Conservation (phyloP, 2,329 filamentous ascomycete species). For the Pezicula neosporulosa region DNA sequence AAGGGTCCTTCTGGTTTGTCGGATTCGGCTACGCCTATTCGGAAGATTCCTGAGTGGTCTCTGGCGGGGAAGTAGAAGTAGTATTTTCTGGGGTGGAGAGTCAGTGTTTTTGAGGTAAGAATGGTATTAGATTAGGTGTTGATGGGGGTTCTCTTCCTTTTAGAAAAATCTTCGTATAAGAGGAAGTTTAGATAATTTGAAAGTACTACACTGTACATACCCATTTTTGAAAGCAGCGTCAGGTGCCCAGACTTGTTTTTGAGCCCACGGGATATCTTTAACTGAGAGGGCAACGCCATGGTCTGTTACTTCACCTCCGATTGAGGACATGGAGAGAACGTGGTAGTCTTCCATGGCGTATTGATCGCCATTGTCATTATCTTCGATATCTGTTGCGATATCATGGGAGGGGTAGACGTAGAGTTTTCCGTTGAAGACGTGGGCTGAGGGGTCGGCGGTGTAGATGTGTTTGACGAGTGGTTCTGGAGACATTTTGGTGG, state of each 20-base stretch:
- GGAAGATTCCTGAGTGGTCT: slow-evolving; percentile 66
- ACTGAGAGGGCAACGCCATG: slow-evolving; percentile 67
- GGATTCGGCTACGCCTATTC: slow-evolving; percentile 68
- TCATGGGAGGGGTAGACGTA: slow-evolving; percentile 84
- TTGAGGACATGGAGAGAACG: slow-evolving; percentile 59
- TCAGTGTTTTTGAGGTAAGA: no score
- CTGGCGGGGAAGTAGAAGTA: slow-evolving; percentile 77
- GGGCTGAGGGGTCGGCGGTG: slow-evolving; percentile 77
- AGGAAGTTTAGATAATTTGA: no score
- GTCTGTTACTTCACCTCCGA: slow-evolving; percentile 60
- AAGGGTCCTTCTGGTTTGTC: slow-evolving; percentile 69
- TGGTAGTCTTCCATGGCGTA: slow-evolving; percentile 86
- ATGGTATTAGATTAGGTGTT: no score
- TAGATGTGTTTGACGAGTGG: slow-evolving; percentile 73
- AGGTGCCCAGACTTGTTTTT: slow-evolving; percentile 78
- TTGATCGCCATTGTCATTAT: slow-evolving; percentile 83
- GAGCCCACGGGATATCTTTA: slow-evolving; percentile 70
- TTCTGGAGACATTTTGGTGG: slow-evolving; percentile 4
- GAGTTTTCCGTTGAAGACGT: slow-evolving; percentile 71
- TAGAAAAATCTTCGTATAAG: no score
- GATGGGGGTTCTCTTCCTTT: no score
- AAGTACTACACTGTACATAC: no score
- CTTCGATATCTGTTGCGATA: slow-evolving; percentile 67
- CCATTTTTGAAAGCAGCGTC: slow-evolving; percentile 68
- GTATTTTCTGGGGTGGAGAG: slow-evolving; percentile 44